Base-by-base conservation (phyloP, 768 basidiomycete species). In the Calocybe indica region DNA sequence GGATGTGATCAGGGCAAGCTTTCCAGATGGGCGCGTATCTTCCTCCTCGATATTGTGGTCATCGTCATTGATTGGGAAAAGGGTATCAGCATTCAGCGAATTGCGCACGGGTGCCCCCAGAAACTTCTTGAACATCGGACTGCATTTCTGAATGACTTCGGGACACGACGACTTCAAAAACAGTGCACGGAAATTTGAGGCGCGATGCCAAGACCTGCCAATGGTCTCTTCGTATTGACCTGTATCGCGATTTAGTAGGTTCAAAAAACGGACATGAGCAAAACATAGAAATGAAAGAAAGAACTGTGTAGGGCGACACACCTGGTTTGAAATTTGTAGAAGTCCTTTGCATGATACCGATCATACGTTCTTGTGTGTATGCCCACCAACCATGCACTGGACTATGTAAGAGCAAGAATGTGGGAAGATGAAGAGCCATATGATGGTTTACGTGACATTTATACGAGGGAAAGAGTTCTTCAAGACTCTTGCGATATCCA, bases 361-460 rank as follows among this genome's bases (percentile, higher is more conserved):
- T 72, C 34, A 61, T 58, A 5, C 62, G 30, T 46, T 72, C 68
- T 42, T 69, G 69, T 1, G 64, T 51, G 36, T 62, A 71, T 30
- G 62, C 62, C 11, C 64, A 47, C 68, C 70, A 74, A 5, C 58
- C 54, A 44, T 67, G 70, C 6, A 57, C 58, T 0, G 71, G 70
- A 1, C 71, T 69, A 51, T 67, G 69, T 1, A 54, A 45, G 1
- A 47, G 46, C 2, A 76, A 49, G 14, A 59, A 55, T 3, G 60
- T 47, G 0, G 52, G 51, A 15, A 72, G 52, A 53, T 76, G 74
- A 12, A 77, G 52, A 1, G 68, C 49, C 5, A 70, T 42, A 49
- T 75, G 75, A 6, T 75, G 71, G 37, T 71, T 69, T 0, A 68
- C 63, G 1, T 50, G 51, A 12, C 74, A 46, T 1, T 40, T 38